Base-by-base conservation (phyloP, 108 stramenopile species). In the Nitzschia inconspicua region DNA sequence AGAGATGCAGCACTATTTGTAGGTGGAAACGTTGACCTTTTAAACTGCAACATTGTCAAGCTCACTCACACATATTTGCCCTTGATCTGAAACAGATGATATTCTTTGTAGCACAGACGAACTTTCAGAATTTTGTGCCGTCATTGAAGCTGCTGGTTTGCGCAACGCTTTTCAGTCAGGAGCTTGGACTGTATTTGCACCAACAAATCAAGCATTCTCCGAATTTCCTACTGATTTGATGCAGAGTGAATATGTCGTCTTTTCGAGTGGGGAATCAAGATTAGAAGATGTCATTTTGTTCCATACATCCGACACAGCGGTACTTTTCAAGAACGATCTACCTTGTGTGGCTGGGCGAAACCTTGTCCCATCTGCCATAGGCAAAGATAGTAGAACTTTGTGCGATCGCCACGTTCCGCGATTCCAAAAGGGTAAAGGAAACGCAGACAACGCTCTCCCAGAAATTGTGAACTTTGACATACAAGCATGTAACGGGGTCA, bases 401-500 rank as follows among this genome's bases (percentile, higher is more conserved):
- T 51, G 50, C 32, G 28, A 3, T 5, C 29, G 32, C n/a, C 29
- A 0, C 25, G 27, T 51, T 29, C 50, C 50, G 1, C 29, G 29
- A 10, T 51, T 3, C n/a, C 50, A 51, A 30, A 51, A 51, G 32
- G 50, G 50, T 31, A 51, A 30, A 51, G 50, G 50, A 5, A 51
- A 51, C 28, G 6, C 50, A 6, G 30, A 65, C 3, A 32, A 52
- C 23, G 47, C 31, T 11, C 27, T 18, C 3, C 27, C 46, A 3
- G 36, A 64, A 25, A 42, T 78, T 1, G 41, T 63, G 23, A 39
- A 4, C 11, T 44, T 58, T 7, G 68, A 81, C 34, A 24, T 72
- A 32, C 10, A 44, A 5, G 80, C 76, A 3, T 42, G 24, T 39
- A 81, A 81, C 37, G 76, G 80, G 16, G 50, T 81, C 32, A 44